Conservation (phyloP, 2,329 filamentous ascomycete genomes). For the Epichloe hybrida region DNA sequence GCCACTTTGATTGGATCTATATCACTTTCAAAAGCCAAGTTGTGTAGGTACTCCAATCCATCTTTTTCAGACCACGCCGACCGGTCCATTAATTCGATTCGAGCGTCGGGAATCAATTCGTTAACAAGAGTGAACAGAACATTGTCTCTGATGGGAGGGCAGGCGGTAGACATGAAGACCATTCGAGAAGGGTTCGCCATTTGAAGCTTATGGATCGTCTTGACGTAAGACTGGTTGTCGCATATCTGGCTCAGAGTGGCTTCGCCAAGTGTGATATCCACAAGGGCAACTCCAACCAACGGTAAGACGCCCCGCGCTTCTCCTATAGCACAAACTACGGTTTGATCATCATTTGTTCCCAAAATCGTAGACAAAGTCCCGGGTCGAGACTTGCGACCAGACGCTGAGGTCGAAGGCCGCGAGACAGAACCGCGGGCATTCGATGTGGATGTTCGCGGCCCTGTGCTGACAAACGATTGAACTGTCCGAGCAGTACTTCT, state of each 20-base stretch:
- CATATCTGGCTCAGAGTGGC: constrained; percentile 80
- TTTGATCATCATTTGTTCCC: constrained; percentile 41
- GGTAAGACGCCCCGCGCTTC: constrained; percentile 81
- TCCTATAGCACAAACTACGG: constrained; percentile 76
- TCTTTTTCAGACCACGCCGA: constrained; percentile 70
- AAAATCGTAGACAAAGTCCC: constrained; percentile 24
- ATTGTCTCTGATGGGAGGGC: constrained; percentile 50
- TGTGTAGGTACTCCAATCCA: constrained; percentile 65
- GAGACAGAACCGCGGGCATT: not conserved
- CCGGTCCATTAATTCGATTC: constrained; percentile 47
- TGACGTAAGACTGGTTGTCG: constrained; percentile 83
- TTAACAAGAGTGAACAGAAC: constrained; percentile 63
- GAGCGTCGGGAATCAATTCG: constrained; percentile 30
- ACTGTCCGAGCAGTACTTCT: constrained; percentile 4
- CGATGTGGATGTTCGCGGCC: constrained; percentile 5
- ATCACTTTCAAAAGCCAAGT: constrained; percentile 68
- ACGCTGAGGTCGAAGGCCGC: constrained; percentile 23
- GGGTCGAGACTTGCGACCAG: constrained; percentile 31
- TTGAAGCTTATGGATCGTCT: constrained; percentile 73
- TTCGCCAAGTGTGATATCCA: constrained; percentile 77
- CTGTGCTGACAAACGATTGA: constrained; percentile 8
- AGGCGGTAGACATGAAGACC: constrained; percentile 61
- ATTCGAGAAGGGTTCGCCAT: constrained; percentile 71
- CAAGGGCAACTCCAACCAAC: constrained; percentile 71
- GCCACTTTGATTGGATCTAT: constrained; percentile 69